Conservation (phyloP, 2,329 filamentous ascomycete genomes). For the Annulohypoxylon truncatum region DNA sequence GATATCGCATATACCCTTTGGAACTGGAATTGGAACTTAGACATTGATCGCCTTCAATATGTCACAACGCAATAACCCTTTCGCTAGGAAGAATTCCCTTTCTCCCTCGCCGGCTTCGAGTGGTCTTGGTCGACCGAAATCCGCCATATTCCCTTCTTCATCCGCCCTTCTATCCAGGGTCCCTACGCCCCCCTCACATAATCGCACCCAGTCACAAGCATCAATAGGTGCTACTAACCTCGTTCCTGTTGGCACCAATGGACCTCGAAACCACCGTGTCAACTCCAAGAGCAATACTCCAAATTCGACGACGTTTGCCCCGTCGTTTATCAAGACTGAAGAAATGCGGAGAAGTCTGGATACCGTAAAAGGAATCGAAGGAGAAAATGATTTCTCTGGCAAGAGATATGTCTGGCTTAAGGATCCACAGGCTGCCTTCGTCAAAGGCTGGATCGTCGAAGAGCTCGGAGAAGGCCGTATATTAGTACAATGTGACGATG, state of each 20-base stretch:
- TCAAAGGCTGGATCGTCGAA: constrained; percentile 91
- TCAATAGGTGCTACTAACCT: constrained; percentile 59
- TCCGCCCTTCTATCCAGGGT: constrained; percentile 54
- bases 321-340: constrained; percentile 93
- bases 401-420: constrained; percentile 98
- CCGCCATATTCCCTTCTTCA: constrained; percentile 75
- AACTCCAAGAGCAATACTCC: constrained; percentile 75
- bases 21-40: constrained; percentile 53
- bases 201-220: constrained; percentile 75
- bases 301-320: constrained; percentile 87
- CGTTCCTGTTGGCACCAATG: constrained; percentile 52
- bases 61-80: constrained; percentile 82
- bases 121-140: constrained; percentile 73
- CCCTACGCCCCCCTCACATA: constrained; percentile 64
- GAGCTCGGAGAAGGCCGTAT: constrained; percentile 77
- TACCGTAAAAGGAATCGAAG: constrained; percentile 80
- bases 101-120: constrained; percentile 71
- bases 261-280: constrained; percentile 57
- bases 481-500: constrained; percentile 93
- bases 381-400: constrained; percentile 98
- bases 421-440: constrained; percentile 86
- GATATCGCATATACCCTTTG: constrained; percentile 26
- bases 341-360: constrained; percentile 72
- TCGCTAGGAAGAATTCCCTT: constrained; percentile 75
- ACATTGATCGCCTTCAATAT: constrained; percentile 68